Conservation (phyloP, 2,329 filamentous ascomycete genomes). For the Dothideomycetes sp. region DNA sequence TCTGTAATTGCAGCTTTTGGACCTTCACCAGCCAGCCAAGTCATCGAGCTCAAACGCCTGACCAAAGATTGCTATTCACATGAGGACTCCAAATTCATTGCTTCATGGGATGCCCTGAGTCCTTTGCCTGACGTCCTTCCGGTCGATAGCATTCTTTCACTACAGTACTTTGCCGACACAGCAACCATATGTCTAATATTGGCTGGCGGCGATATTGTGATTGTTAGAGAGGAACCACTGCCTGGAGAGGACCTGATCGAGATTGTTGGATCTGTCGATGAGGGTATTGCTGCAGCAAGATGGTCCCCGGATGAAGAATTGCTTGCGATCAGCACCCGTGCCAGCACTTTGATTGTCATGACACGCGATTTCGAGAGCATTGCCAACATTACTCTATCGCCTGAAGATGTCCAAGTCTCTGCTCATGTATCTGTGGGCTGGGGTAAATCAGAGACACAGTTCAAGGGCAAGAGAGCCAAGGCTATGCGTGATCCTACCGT, state of each 20-base stretch:
- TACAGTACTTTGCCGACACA: slow-evolving; percentile 80
- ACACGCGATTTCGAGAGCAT: slow-evolving; percentile 81
- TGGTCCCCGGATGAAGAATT: slow-evolving; percentile 97
- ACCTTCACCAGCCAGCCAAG: slow-evolving; percentile 58
- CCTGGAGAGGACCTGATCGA: slow-evolving; percentile 72
- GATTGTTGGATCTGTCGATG: slow-evolving; percentile 89
- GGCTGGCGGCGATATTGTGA: slow-evolving; percentile 81
- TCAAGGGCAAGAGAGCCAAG: slow-evolving; percentile 81
- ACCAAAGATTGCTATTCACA: slow-evolving; percentile 32
- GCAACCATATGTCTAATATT: slow-evolving; percentile 72
- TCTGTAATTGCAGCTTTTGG: slow-evolving; percentile 77
- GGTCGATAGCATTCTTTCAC: slow-evolving; percentile 64
- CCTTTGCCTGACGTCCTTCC: slow-evolving; percentile 60
- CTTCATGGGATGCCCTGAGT: slow-evolving; percentile 82
- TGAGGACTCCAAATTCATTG: slow-evolving; percentile 46
- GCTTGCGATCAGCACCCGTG: slow-evolving; percentile 70
- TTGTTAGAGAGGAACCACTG: slow-evolving; percentile 64
- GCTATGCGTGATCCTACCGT: slow-evolving; percentile 89
- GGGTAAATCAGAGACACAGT: slow-evolving; percentile 98
- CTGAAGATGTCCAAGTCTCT: slow-evolving; percentile 74
- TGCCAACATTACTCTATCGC: slow-evolving; percentile 60
- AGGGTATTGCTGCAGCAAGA: slow-evolving; percentile 75
- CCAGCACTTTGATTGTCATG: slow-evolving; percentile 79
- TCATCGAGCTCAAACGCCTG: slow-evolving; percentile 62
- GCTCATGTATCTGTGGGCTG: slow-evolving; percentile 72